phyloP scores from a whole-genome alignment of 129 eudicot species.

The Sambucus nigra region DNA sequence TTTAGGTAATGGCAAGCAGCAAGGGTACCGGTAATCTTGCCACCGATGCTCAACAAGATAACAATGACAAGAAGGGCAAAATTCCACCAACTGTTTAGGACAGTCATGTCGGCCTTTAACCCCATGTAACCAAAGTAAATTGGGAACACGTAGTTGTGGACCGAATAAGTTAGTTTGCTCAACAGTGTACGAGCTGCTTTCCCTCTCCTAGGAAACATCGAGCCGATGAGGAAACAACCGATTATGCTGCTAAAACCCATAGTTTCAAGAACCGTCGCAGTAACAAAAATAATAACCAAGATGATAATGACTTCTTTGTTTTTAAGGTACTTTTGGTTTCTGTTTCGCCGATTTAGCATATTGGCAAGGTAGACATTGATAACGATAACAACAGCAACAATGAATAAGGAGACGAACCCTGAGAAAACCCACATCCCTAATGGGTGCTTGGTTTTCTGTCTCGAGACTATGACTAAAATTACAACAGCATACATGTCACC shows the following conservation, averaged over 20 bases:
- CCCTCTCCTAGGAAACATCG: constrained; percentile 79
- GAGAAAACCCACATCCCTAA: constrained; percentile 26
- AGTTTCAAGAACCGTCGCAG: constrained; percentile 59
- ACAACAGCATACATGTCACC: constrained; percentile 53
- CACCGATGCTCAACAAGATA: constrained; percentile 71
- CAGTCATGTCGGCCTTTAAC: constrained; percentile 65
- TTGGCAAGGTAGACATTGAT: constrained; percentile 32
- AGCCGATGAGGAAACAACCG: constrained; percentile 64
- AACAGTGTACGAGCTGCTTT: constrained; percentile 67
- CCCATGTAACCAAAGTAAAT: constrained; percentile 86
- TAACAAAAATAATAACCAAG: constrained; percentile 41
- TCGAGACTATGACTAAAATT: constrained; percentile 40
- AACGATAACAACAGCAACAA: constrained; percentile 42
- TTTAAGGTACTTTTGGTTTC: constrained; percentile 59
- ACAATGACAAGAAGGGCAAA: constrained; percentile 40
- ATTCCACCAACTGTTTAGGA: constrained; percentile 27
- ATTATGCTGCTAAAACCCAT: constrained; percentile 73
- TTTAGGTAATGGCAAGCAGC: constrained; percentile 62
- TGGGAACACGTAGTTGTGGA: constrained; percentile 70
- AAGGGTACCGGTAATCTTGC: constrained; percentile 74
- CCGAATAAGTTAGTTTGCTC: constrained; percentile 49
- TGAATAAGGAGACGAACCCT: constrained; percentile 24
- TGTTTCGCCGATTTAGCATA: constrained; percentile 57
- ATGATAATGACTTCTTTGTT: constrained; percentile 51
- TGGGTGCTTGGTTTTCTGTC: constrained; percentile 15